These are phyloP conservation scores for Raffaelea ambrosiae DNA, from an alignment of 2,329 filamentous ascomycete species.

Conservation along the genomic window DNA sequence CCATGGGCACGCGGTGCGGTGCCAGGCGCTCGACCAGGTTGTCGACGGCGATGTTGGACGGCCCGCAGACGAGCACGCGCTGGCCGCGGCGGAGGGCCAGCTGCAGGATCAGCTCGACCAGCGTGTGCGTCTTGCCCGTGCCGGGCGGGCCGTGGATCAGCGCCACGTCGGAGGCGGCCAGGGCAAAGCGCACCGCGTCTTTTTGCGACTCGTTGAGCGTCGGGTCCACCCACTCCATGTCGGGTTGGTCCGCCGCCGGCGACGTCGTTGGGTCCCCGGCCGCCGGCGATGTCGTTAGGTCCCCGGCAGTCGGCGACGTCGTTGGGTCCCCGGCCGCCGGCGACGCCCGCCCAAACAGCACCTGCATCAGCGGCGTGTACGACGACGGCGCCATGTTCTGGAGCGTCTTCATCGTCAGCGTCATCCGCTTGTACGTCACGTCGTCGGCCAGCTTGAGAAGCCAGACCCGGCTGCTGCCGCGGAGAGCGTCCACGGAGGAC, in stretches of 20 bases:
- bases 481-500: constrained; percentile 28
- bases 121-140: constrained; percentile 93
- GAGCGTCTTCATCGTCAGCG: constrained; percentile 50
- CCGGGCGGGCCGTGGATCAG: constrained; percentile 93
- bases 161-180: constrained; percentile 73
- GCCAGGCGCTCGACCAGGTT: constrained; percentile 93
- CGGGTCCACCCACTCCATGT: constrained; percentile 52
- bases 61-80: constrained; percentile 85
- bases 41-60: constrained; percentile 95
- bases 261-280: constrained; percentile 26
- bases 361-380: constrained; percentile 51
- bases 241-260: too few relatives aligned
- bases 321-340: constrained; percentile 33
- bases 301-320: constrained; percentile 17
- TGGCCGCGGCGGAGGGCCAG: constrained; percentile 59
- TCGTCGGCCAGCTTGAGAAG: constrained; percentile 60
- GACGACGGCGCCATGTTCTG: constrained; percentile 39
- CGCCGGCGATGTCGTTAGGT: constrained; percentile 40
- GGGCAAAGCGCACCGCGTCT: constrained; percentile 68
- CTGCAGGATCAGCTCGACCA: constrained; percentile 94
- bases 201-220: constrained; percentile 59
- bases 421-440: constrained; percentile 59
- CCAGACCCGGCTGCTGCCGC: constrained; percentile 41
- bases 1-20: constrained; percentile 74
- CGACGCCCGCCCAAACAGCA: constrained; percentile 51